Evolutionary conservation across 2,329 filamentous ascomycete genomes (phyloP).

Genomic region (Aspergillus puulaauensis): DNA sequence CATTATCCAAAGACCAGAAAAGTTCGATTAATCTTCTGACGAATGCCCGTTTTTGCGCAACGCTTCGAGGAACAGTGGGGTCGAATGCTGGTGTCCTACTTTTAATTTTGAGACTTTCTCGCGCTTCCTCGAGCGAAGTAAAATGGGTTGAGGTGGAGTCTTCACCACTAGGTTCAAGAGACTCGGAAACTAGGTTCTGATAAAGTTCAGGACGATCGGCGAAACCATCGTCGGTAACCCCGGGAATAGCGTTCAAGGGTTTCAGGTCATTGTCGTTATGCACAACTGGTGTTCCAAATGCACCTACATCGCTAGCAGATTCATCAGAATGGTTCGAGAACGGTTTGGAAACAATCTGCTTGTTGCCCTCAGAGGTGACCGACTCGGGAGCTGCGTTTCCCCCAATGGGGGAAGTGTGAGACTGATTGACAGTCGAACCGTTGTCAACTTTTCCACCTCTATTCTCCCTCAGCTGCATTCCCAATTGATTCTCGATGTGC

Average conservation of each 20-base stretch:
- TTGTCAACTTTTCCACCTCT: background rate
- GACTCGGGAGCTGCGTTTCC: background rate
- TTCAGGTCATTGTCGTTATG: background rate
- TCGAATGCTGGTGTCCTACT: slow-evolving; percentile 14
- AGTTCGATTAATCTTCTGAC: slow-evolving; percentile 27
- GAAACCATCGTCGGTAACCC: background rate
- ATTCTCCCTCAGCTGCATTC: background rate
- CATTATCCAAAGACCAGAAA: slow-evolving; percentile 22
- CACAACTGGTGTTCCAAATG: background rate
- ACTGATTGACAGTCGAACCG: background rate
- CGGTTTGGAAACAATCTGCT: background rate
- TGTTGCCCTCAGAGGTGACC: background rate
- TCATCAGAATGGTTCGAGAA: background rate
- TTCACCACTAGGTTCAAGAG: background rate
- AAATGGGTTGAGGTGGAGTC: slow-evolving; percentile 12
- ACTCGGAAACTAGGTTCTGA: background rate
- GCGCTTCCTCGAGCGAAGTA: slow-evolving; percentile 20
- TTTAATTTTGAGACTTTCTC: background rate
- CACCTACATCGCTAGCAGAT: background rate
- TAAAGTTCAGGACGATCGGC: background rate
- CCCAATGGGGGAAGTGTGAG: background rate
- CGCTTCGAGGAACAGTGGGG: slow-evolving; percentile 25
- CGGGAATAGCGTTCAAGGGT: background rate
- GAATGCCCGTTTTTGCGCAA: slow-evolving; percentile 21
- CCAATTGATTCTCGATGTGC: background rate